Base-by-base conservation (phyloP, 768 basidiomycete genomes). In the Pisolithus albus region DNA sequence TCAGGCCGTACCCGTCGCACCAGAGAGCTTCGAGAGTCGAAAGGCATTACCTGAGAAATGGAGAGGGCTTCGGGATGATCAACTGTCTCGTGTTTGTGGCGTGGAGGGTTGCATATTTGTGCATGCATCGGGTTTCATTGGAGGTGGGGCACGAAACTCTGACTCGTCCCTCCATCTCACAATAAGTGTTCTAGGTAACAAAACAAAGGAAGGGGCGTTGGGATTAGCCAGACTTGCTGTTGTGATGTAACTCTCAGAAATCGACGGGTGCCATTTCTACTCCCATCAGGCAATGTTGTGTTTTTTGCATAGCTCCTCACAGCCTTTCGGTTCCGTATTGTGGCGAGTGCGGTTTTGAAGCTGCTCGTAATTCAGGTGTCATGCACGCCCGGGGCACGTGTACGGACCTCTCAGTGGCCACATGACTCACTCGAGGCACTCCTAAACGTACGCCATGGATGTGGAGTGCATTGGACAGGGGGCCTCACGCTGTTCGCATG, bases 81-180 rank as follows among this genome's bases (percentile, higher is more conserved):
- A 79, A 42, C 72, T 99, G 38, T 87, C 85, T 44, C 70, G 79
- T 56, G 69, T 80, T 7, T 81, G 81, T 15, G 90, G 91, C 2
- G 82, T 97, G 53, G 78, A 81, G 0, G 92, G 85, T 1, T 79
- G 94, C 47, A 81, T 96, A 49, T 99, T 99, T 62, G 83, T 94
- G 23, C 96, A 99, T 70, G 92, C 94, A 1, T 88, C 86, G 52
- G 96, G 96, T 7, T 99, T 99, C 67, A 98, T 93, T 62, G 96
- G 96, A 61, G 93, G 93, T 84, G 56, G 54, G 80, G 30, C 51
- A 50, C 52, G 50, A 10, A 43, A 48, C 26, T 26, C 28, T 47
- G 11, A 47, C 18, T 5, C 19, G 21, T 7, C 6, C 44, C 28
- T 34, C 28, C n/a, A 34, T 46, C 19, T 45, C 19, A n/a, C 24